Conservation (phyloP, 345 rosid genomes). For the Noccaea bulbosa region DNA sequence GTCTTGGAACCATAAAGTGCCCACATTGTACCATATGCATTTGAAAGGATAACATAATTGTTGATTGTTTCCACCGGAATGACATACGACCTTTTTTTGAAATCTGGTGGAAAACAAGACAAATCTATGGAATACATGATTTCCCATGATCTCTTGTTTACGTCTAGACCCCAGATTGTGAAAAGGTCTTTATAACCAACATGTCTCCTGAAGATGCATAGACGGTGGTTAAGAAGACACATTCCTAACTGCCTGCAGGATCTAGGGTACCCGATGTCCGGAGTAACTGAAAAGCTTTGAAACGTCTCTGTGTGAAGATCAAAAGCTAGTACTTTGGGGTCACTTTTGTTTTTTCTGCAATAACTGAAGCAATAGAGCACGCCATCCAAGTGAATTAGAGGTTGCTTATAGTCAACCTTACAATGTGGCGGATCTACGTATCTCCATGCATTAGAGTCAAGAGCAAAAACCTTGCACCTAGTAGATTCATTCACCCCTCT, state of each 20-base stretch:
- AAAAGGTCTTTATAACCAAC: not conserved
- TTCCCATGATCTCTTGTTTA: conserved; percentile 22
- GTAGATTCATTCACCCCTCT: not conserved
- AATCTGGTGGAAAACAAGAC: not conserved
- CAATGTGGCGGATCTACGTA: conserved; percentile 3
- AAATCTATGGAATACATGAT: conserved; percentile 11
- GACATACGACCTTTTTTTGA: not conserved
- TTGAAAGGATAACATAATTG: conserved; percentile 13
- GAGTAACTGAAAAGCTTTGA: conserved; percentile 6
- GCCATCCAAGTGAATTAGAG: conserved; percentile 19
- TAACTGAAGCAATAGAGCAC: conserved; percentile 4
- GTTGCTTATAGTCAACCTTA: conserved; percentile 6
- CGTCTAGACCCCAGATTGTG: conserved; percentile 9
- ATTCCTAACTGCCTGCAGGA: not conserved
- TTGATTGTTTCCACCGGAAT: conserved; percentile 1
- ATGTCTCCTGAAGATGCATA: conserved; percentile 16
- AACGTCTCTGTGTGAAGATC: conserved; percentile 20
- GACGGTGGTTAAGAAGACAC: conserved; percentile 13
- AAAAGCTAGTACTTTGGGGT: conserved; percentile 8
- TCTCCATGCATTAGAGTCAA: conserved; percentile 30
- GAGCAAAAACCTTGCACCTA: conserved; percentile 22
- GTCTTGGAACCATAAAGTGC: not conserved
- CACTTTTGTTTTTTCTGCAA: too few species aligned
- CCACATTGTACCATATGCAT: not conserved
- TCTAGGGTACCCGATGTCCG: not conserved